Evolutionary conservation across 2,329 filamentous ascomycete species (phyloP).

Genomic region (Simplicillium sp.): DNA sequence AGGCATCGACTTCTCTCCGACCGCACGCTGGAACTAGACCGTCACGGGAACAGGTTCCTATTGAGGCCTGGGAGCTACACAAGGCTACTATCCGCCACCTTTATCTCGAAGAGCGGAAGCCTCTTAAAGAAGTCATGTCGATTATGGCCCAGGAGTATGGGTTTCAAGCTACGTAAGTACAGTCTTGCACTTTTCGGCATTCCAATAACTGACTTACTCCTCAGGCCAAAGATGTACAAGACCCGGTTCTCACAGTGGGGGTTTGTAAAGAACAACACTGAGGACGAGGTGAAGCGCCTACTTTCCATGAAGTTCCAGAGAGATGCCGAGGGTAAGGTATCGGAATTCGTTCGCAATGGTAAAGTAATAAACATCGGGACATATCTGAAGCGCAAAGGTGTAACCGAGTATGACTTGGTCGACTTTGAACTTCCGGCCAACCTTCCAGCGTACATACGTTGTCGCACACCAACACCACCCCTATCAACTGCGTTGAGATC

Average conservation of each 20-base stretch:
- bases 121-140: constrained; percentile 42
- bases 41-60: constrained; percentile 32
- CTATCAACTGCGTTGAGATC: constrained; percentile 30
- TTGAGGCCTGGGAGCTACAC: constrained; percentile 36
- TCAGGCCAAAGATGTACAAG: constrained; percentile 45
- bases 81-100: constrained; percentile 34
- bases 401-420: constrained; percentile 41
- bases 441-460: constrained; percentile 32
- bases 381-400: constrained; percentile 42
- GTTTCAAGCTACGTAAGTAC: constrained; percentile 38
- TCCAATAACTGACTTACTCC: neutral
- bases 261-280: constrained; percentile 45
- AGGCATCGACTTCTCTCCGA: constrained; percentile 2
- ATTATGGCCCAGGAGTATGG: constrained; percentile 39
- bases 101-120: constrained; percentile 39
- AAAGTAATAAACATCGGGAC: constrained; percentile 41
- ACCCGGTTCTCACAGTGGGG: constrained; percentile 46
- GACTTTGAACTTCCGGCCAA: constrained; percentile 33
- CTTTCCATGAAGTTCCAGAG: constrained; percentile 43
- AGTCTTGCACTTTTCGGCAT: too few species aligned
- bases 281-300: constrained; percentile 40
- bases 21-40: constrained; percentile 15
- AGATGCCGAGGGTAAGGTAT: constrained; percentile 42
- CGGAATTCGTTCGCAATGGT: constrained; percentile 42
- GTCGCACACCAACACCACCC: constrained; percentile 34